Base-by-base conservation (phyloP, 2,329 filamentous ascomycete species). In the Clonostachys chloroleuca region DNA sequence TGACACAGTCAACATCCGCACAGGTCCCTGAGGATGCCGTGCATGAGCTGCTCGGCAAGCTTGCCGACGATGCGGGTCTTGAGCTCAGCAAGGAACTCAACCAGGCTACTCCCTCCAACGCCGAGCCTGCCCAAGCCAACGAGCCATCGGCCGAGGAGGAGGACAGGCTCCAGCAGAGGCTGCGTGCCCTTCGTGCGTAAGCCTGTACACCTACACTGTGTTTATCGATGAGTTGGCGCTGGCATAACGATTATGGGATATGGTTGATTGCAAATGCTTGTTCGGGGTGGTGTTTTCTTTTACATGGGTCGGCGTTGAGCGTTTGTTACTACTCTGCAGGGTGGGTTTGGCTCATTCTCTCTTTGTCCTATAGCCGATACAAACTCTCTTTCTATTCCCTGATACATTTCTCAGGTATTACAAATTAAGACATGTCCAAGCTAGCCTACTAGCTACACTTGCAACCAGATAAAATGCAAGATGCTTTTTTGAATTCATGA, bases 1-100 rank as follows among this genome's bases (percentile, higher is more conserved):
- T 92, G 52, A 83, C 81, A 18, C 85, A 87, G 51, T 87, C 86
- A 36, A 95, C 90, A 2, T 64, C 88, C 67, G 59, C 86, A 72
- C 63, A 88, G 74, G 65, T 92, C 71, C 70, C 88, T 72, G 68
- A 95, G 63, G 90, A 95, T 56, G 89, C 92, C 55, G 89, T 95
- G 3, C 90, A 95, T 65, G 84, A 89, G 55, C 70, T 95, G 52
- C 86, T 95, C 68, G 86, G 82, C 53, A 87, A 95, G 69, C 81
- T 94, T 40, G 90, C 90, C 52, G 91, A 95, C 64, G 90, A 95
- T 65, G 89, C 88, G 10, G 91, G 91, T 46, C 81, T 96, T 45
- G 87, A 94, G 66, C 74, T 95, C 51, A 83, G 83, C 55, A 80
- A 86, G 62, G 88, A 94, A 68, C 83, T 95, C 52, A 77, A 71